A percentile compares a stretch with the other conserved stretches of the same genome.
phyloP scores from a whole-genome alignment of 1,284 basidiomycete species.

The Cryptococcus wingfieldii region DNA sequence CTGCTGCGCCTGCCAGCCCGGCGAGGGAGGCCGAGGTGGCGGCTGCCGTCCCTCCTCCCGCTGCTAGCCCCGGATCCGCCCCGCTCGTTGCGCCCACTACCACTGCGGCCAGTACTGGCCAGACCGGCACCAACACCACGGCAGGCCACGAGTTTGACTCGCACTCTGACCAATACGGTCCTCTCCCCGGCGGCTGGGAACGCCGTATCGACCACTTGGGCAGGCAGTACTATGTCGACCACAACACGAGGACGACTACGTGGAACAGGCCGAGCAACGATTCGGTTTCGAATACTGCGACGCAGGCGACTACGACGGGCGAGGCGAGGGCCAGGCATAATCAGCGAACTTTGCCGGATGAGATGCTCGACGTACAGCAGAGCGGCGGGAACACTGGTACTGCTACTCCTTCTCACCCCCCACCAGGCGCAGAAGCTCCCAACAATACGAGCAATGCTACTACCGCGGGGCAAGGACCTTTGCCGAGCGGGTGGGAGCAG shows the following conservation, averaged over 20 bases:
- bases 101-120: slow-evolving; percentile 48
- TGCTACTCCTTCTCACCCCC: slow-evolving; percentile 25
- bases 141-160: slow-evolving; percentile 73
- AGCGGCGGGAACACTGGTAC: slow-evolving; percentile 17
- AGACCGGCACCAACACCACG: slow-evolving; percentile 38
- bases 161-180: slow-evolving; percentile 67
- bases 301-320: slow-evolving; percentile 55
- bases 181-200: slow-evolving; percentile 90
- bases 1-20: slow-evolving; percentile 20
- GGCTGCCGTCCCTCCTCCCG: slow-evolving; percentile 27
- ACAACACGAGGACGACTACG: slow-evolving; percentile 88
- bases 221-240: slow-evolving; percentile 88
- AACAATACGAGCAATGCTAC: slow-evolving; percentile 55
- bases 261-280: slow-evolving; percentile 68
- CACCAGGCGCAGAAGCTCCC: slow-evolving; percentile 16
- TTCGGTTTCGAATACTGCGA: slow-evolving; percentile 46
- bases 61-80: slow-evolving; percentile 26
- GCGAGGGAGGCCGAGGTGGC: slow-evolving; percentile 22
- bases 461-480: slow-evolving; percentile 70
- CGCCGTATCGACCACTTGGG: slow-evolving; percentile 82
- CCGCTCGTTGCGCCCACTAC: slow-evolving; percentile 46
- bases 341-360: slow-evolving; percentile 71
- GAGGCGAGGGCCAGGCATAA: slow-evolving; percentile 72
- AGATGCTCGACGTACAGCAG: slow-evolving; percentile 59
- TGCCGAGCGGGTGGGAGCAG: slow-evolving; percentile 98